Evolutionary conservation across 2,329 filamentous ascomycete species (phyloP), one percentile per base, ranked within the genome.

Genomic region (Cordyceps cateniannulata): DNA sequence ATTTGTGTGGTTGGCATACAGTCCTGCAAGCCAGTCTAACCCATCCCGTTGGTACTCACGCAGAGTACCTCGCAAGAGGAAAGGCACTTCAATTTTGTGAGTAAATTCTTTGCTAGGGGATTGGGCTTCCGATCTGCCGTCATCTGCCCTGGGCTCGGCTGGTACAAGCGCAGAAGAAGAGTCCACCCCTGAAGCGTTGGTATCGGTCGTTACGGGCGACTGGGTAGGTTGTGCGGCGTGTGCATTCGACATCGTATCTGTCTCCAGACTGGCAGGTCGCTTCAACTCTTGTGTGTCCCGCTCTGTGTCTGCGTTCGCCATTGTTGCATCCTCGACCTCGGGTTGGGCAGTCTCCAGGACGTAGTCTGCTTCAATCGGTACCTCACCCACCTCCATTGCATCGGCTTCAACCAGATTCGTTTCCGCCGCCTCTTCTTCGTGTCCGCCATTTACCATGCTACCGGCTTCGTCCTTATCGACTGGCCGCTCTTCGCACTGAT

Each of bases 21-120:
- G 81, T 0, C 92, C 91, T 2, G 93, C 92, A 51, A 99, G 85
- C 95, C 95, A 99, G 71, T 99, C 95, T 8, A 99, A 77, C n/a
- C 95, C 96, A 69, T 91, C 90, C 69, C 97, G 95, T 68, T 99
- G 95, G 70, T 99, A 99, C 72, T 96, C 93, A 71, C 96, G 89
- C 12, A 99, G 78, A 0, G 86, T 96, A 22, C 95, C 95, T 54
- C 95, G 88, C 0, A 97, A 79, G 12, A 99, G 81, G 63, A 91
- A 89, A 0, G 92, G 93, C 12, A 95, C 83, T 8, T 89, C 86
- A 0, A 87, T 93, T 66, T 87, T 89, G 62, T 81, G 79, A 1
- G 68, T 69, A 2, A 72, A 69, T n/a, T 65, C 51, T 5, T 64
- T 59, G 12, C 63, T 67, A 2, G 73, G 72, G 3, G 75, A 73